Evolutionary conservation across 139 green algal genomes (phyloP).

Genomic region (Diplosphaera chodatii): DNA sequence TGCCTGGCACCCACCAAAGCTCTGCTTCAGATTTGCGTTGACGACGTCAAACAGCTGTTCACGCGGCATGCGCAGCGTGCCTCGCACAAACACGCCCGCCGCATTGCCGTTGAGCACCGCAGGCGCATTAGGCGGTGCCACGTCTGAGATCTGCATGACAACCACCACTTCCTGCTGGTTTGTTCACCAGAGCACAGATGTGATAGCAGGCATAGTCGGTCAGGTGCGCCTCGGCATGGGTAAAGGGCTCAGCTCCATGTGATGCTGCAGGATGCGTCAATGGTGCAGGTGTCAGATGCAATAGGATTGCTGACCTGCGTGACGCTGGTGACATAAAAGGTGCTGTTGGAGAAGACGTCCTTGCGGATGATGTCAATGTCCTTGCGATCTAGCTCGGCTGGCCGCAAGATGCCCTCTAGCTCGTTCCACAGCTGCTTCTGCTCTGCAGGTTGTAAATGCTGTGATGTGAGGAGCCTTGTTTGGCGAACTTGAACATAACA

Average conservation of each 20-base stretch:
- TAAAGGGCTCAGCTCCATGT: too few relatives aligned
- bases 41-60: constrained; percentile 52
- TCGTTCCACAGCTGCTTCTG: constrained; percentile 52
- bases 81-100: constrained; percentile 39
- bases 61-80: constrained; percentile 70
- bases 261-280: too few relatives aligned
- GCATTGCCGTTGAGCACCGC: not conserved
- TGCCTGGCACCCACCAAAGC: constrained; percentile 30
- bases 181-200: too few relatives aligned
- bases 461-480: too few relatives aligned
- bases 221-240: too few relatives aligned
- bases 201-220: too few relatives aligned
- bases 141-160: not conserved
- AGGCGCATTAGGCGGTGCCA: not conserved
- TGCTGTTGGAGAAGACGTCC: constrained; percentile 63
- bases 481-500: too few relatives aligned
- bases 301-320: not conserved
- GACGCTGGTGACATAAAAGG: constrained; percentile 81
- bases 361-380: constrained; percentile 59
- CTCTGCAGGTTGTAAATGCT: too few relatives aligned
- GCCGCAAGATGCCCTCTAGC: constrained; percentile 49
- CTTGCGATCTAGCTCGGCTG: constrained; percentile 12
- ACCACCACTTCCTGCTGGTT: too few relatives aligned
- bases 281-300: too few relatives aligned
- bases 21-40: constrained; percentile 26